Conservation (phyloP, 176 grass and related monocot species). For the Tuctoria greenei region DNA sequence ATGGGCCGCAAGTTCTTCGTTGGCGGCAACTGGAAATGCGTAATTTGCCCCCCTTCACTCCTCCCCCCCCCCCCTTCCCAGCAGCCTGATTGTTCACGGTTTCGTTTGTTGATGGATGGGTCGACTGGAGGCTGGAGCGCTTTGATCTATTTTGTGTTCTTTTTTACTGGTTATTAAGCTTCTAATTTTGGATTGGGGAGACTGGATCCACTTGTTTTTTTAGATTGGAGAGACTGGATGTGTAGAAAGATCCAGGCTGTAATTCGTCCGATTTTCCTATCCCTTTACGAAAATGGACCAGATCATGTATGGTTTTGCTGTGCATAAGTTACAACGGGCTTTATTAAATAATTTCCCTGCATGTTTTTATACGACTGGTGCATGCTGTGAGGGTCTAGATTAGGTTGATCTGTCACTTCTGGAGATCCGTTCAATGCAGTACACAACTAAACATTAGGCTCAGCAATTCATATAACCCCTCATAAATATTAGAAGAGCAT, state of each 20-base stretch:
- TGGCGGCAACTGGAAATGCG: conserved; percentile 98
- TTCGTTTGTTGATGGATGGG: neutral
- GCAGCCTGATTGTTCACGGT: neutral
- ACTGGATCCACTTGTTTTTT: neutral
- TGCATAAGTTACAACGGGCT: neutral
- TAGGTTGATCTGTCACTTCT: neutral
- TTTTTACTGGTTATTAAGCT: neutral
- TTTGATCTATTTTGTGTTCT: neutral
- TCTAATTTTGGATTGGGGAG: neutral
- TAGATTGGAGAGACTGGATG: neutral
- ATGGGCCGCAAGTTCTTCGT: conserved; percentile 97
- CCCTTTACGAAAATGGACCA: too few relatives aligned
- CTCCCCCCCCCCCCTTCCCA: neutral
- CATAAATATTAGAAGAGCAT: neutral
- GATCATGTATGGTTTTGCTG: neutral
- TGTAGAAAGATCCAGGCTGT: neutral
- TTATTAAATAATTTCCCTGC: neutral
- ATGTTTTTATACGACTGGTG: too few relatives aligned
- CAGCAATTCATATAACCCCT: neutral
- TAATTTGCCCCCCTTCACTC: too few relatives aligned
- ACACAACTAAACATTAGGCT: neutral
- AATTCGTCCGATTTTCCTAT: conserved; percentile 1
- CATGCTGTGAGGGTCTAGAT: neutral
- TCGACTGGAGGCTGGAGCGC: neutral
- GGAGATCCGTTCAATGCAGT: neutral